Evolutionary conservation across 306 rosid genomes (phyloP).

Genomic region (Rubus idaeus): DNA sequence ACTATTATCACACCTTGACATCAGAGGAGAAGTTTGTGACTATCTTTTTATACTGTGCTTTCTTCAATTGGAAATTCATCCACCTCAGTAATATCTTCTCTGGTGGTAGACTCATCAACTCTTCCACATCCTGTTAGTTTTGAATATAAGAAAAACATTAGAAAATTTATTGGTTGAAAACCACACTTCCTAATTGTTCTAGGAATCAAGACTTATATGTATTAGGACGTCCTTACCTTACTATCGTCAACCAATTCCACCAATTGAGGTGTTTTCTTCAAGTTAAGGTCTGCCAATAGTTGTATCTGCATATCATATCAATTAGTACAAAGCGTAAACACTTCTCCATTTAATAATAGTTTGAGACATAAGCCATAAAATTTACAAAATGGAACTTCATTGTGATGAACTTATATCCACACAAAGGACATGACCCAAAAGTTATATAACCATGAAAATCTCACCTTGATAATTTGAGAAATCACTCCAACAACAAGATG

Average conservation of each 20-base stretch:
- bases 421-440: slow-evolving; percentile 11
- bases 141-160: slow-evolving; percentile 21
- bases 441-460: slow-evolving; percentile 13
- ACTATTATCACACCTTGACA: slow-evolving; percentile 60
- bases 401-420: background rate
- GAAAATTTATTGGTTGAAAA: background rate
- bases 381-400: background rate
- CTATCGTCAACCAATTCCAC: slow-evolving; percentile 90
- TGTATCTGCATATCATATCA: slow-evolving; percentile 64
- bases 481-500: slow-evolving; percentile 95
- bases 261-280: slow-evolving; percentile 93
- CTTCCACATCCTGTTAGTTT: slow-evolving; percentile 85
- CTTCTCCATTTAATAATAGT: background rate
- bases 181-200: background rate
- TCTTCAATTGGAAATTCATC: slow-evolving; percentile 96
- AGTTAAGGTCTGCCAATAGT: slow-evolving; percentile 91
- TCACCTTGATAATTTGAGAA: slow-evolving; percentile 95
- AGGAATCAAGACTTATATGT: slow-evolving; percentile 19
- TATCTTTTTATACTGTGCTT: slow-evolving; percentile 69
- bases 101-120: slow-evolving; percentile 92
- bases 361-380: background rate
- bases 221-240: slow-evolving; percentile 47
- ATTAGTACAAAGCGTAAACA: background rate
- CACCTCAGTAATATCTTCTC: slow-evolving; percentile 91
- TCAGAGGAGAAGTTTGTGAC: slow-evolving; percentile 92